Evolutionary conservation across 2,329 filamentous ascomycete genomes (phyloP).

Genomic region (Colletotrichum sojae): DNA sequence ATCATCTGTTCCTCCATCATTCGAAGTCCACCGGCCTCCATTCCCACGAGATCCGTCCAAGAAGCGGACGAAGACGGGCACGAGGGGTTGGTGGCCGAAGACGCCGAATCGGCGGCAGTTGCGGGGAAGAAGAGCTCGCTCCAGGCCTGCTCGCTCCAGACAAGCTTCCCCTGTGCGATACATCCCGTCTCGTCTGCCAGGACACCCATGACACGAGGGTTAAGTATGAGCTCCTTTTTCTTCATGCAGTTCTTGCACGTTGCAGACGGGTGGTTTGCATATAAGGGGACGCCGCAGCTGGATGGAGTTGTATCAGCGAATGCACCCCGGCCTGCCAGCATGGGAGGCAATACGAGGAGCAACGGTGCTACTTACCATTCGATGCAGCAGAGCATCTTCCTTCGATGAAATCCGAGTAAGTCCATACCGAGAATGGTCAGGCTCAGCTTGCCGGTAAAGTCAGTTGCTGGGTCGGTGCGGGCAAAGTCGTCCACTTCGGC

Average conservation of each 20-base stretch:
- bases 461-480: constrained; percentile 47
- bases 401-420: constrained; percentile 49
- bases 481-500: constrained; percentile 60
- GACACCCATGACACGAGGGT: constrained; percentile 57
- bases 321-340: background rate
- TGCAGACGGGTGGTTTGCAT: constrained; percentile 60
- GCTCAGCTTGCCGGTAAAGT: constrained; percentile 58
- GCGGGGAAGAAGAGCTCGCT: constrained; percentile 50
- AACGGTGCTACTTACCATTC: constrained; percentile 53
- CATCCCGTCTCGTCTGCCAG: constrained; percentile 69
- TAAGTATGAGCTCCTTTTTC: constrained; percentile 50
- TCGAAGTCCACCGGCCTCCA: constrained; percentile 57
- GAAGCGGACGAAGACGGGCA: constrained; percentile 49
- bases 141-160: constrained; percentile 69
- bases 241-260: constrained; percentile 56
- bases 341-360: background rate
- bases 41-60: constrained; percentile 39
- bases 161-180: constrained; percentile 64
- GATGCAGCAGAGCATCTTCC: constrained; percentile 54
- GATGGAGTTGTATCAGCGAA: constrained; percentile 11
- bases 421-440: constrained; percentile 51
- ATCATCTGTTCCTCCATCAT: constrained; percentile 65
- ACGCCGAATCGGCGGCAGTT: background rate
- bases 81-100: background rate
- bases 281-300: constrained; percentile 68